Base-by-base conservation (phyloP, 2,329 filamentous ascomycete species). In the Boeremia exigua region DNA sequence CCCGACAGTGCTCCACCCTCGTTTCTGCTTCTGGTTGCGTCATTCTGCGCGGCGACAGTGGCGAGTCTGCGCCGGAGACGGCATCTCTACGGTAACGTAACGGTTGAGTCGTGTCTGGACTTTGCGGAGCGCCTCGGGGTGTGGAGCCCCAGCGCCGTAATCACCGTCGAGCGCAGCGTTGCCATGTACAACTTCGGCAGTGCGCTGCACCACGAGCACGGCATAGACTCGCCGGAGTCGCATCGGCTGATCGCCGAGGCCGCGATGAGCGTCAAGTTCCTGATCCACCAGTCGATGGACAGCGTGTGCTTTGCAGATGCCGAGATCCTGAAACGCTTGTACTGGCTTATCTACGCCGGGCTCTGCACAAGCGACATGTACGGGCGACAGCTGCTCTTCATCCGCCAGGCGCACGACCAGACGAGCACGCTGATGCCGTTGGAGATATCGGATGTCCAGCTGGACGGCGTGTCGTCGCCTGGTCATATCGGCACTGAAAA, bases 361-460 rank as follows among this genome's bases (percentile, higher is more conserved):
- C 59, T 64, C 27, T 66, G 63, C 36, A 66, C 63, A 9, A 48
- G 48, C 34, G 63, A 66, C 14, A 61, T 66, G 55, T 60, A 62
- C 25, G 63, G 63, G 8, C 48, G 63, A 30, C 57, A 48, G 30
- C 11, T 64, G 25, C 40, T 61, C 17, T 38, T 58, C 29, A 37
- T 65, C 15, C 62, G 54, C 32, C 56, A 61, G 7, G 57, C 60
- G 37, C 56, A 65, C 30, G 62, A 65, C 30, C 46, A 59, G 12
- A 40, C 59, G 7, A 55, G 38, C 7, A 37, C 45, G 23, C 32
- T 63, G n/a, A 30, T 62, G 19, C 62, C 62, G 15, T 19, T 63
- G 15, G 60, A 61, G 25, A 25, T 60, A 2, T 50, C 56, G 6
- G 59, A 60, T 40, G 54, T 55, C n/a, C 38, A 62, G 14, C 32